These are phyloP conservation scores for Collybia sp. DNA, from an alignment of 768 basidiomycete genomes.

Conservation along the genomic window DNA sequence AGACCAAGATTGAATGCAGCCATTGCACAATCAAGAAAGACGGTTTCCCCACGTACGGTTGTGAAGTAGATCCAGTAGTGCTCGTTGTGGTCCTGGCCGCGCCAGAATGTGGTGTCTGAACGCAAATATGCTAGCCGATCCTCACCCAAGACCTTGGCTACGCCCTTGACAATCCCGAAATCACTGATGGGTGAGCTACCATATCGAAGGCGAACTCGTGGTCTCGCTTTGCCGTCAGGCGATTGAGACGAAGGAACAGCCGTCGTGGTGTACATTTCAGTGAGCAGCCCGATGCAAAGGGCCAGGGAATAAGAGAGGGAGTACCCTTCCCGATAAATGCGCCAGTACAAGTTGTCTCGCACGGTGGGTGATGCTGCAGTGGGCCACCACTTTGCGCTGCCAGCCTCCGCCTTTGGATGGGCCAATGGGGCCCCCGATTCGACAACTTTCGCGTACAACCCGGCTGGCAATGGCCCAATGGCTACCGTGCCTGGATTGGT, in stretches of 20 bases:
- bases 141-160: conserved; percentile 17
- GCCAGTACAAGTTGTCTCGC: conserved; percentile 21
- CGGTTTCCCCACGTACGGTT: conserved; percentile 25
- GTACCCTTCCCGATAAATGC: conserved; percentile 29
- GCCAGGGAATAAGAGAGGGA: conserved; percentile 27
- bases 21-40: conserved; percentile 26
- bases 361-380: conserved; percentile 12
- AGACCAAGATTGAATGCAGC: conserved; percentile 22
- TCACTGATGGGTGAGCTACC: conserved; percentile 26
- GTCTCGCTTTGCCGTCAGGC: conserved; percentile 11
- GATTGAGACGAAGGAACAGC: conserved; percentile 9
- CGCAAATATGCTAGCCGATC: conserved; percentile 24
- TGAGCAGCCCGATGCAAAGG: conserved; percentile 26
- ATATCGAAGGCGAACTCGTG: conserved; percentile 21
- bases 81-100: conserved; percentile 29
- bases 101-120: conserved; percentile 9
- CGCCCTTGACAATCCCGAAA: conserved; percentile 27
- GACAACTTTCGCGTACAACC: conserved; percentile 17
- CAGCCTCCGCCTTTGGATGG: conserved; percentile 3
- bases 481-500: conserved; percentile 13
- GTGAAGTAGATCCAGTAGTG: conserved; percentile 38
- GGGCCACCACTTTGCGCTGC: conserved; percentile 15
- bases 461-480: conserved; percentile 20
- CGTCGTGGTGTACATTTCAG: conserved; percentile 35
- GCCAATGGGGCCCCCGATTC: conserved; percentile 19